Evolutionary conservation across 331 rosid species (phyloP), one percentile per base, ranked within the genome.

Genomic region (Rhamnella rubrinervis): DNA sequence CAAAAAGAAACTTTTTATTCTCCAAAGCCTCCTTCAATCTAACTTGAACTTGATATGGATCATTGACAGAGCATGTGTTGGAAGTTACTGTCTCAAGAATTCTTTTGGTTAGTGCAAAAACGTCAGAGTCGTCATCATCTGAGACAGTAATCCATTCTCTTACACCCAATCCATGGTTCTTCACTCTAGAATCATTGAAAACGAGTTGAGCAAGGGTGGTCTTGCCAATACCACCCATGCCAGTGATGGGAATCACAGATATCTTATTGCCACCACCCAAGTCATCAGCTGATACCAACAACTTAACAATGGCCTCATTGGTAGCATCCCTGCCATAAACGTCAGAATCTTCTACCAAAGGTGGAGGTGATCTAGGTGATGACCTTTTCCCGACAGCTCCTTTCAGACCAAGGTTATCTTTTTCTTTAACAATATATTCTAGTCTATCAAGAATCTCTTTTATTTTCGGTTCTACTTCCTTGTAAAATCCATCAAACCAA

Each of bases 181-280:
- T 60, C 10, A 74, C 77, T 47, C 38, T 23, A 17, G 68, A 57
- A 5, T 79, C 74, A 6, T 55, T 70, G 46, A 64, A 74, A 6
- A 60, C 66, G 4, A 72, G 12, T 14, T 65, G 60, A 3, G 79
- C 83, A 25, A 74, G 12, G 25, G 76, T 55, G 1, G 76, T 74
- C 56, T 74, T 74, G 5, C 80, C 79, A 16, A 69, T 18, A 5
- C 76, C 79, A 9, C 68, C n/a, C n/a, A n/a, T n/a, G n/a, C n/a
- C n/a, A n/a, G 70, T n/a, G n/a, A n/a, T n/a, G n/a, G n/a, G n/a
- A n/a, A n/a, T n/a, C n/a, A n/a, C n/a, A n/a, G n/a, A n/a, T n/a
- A n/a, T n/a, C n/a, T n/a, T n/a, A n/a, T n/a, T n/a, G n/a, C n/a
- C n/a, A n/a, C n/a, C n/a, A n/a, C n/a, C n/a, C n/a, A n/a, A 46